A percentile compares a stretch with the other conserved stretches of the same genome.
phyloP scores from a whole-genome alignment of 352 stramenopile genomes.

The Phytophthora europaea region DNA sequence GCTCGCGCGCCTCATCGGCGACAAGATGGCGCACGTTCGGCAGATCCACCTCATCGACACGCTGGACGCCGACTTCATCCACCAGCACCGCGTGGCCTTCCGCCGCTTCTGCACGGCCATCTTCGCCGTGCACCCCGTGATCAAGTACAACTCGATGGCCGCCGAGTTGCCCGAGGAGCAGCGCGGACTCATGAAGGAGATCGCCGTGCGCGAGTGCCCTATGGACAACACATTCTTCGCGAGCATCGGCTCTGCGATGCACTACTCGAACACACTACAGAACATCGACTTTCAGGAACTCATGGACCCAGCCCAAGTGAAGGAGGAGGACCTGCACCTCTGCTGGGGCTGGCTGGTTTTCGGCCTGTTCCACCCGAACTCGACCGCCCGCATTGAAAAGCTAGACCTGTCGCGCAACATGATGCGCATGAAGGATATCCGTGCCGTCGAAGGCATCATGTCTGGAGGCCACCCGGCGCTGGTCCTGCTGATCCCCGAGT shows the following conservation, averaged over 20 bases:
- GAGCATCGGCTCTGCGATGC: constrained; percentile 58
- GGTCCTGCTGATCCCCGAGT: constrained; percentile 59
- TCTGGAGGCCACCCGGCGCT: constrained; percentile 57
- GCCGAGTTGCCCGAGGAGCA: constrained; percentile 51
- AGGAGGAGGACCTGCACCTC: constrained; percentile 53
- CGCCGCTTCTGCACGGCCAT: constrained; percentile 54
- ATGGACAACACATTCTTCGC: constrained; percentile 69
- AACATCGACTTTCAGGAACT: constrained; percentile 65
- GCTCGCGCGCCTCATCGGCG: constrained; percentile 48
- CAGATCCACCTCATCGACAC: constrained; percentile 59
- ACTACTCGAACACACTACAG: constrained; percentile 63
- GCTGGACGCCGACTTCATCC: constrained; percentile 53
- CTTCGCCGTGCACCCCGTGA: constrained; percentile 56
- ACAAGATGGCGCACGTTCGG: constrained; percentile 55
- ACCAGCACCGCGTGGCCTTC: constrained; percentile 54
- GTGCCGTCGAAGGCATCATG: constrained; percentile 62
- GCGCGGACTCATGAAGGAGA: constrained; percentile 50
- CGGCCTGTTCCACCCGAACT: constrained; percentile 66
- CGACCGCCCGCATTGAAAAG: constrained; percentile 52
- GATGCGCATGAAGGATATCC: constrained; percentile 68
- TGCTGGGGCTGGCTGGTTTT: constrained; percentile 69
- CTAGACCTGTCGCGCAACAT: constrained; percentile 62
- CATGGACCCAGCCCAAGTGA: constrained; percentile 47
- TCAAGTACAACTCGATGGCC: constrained; percentile 68
- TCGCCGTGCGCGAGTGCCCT: constrained; percentile 54